Evolutionary conservation across 805 yeast genomes (phyloP).

Genomic region (Metschnikowia lachancei): DNA sequence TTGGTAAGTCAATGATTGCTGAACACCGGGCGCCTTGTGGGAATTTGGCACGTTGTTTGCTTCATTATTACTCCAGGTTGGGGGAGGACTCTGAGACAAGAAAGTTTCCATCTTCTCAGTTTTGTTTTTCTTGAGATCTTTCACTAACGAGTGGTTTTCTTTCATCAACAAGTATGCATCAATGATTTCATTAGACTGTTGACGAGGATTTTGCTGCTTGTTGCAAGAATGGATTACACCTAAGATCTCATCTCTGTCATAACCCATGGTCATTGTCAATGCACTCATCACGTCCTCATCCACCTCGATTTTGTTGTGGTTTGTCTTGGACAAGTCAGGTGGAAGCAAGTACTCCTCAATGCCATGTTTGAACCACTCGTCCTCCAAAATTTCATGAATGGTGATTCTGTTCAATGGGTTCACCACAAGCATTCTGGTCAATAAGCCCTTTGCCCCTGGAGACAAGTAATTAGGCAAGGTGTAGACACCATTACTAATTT

Average conservation of each 20-base stretch:
- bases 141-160: conserved; percentile 71
- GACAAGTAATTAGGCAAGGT: conserved; percentile 84
- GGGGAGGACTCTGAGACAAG: conserved; percentile 61
- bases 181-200: conserved; percentile 63
- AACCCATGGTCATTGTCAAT: conserved; percentile 82
- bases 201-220: conserved; percentile 28
- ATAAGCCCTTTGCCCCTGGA: conserved; percentile 76
- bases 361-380: conserved; percentile 85
- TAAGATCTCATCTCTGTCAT: conserved; percentile 76
- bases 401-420: conserved; percentile 93
- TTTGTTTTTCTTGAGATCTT: conserved; percentile 56
- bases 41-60: conserved; percentile 21
- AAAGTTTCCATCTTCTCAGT: conserved; percentile 56
- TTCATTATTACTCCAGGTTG: conserved; percentile 34
- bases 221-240: conserved; percentile 63
- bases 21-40: conserved; percentile 42
- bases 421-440: conserved; percentile 89
- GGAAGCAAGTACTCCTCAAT: conserved; percentile 79
- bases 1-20: conserved; percentile 46
- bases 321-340: conserved; percentile 41
- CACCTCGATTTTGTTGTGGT: conserved; percentile 44
- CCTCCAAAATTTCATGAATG: conserved; percentile 87
- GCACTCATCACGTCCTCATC: conserved; percentile 77
- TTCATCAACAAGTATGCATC: conserved; percentile 83
- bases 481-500: conserved; percentile 89